A percentile compares a stretch with the other conserved stretches of the same genome.
Conservation (phyloP, 1,284 basidiomycete genomes). For the Macrocystidia cucumis region DNA sequence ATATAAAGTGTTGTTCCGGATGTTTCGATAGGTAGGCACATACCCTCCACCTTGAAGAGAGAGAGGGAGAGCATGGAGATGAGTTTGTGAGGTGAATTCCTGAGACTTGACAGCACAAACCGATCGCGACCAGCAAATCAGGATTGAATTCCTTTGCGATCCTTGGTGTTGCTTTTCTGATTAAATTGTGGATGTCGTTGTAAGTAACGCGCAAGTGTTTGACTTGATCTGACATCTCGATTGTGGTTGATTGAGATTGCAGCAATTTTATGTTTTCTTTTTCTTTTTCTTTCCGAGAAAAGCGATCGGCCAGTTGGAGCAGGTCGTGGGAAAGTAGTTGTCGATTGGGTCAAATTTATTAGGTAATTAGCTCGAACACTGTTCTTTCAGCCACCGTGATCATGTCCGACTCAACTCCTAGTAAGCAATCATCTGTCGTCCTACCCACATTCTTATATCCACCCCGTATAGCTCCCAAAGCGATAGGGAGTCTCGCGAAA, state of each 20-base stretch:
- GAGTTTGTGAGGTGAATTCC: conserved; percentile 3
- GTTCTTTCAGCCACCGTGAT: no score
- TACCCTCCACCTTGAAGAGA: conserved; percentile 63
- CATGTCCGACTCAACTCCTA: no score
- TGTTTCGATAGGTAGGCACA: conserved; percentile 23
- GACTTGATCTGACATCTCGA: conserved; percentile 38
- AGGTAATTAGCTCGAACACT: no score
- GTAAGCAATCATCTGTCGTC: no score
- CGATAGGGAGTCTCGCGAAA: conserved; percentile 67
- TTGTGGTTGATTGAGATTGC: no score
- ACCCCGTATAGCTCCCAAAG: conserved; percentile 36
- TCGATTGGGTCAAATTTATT: no score
- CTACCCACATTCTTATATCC: no score
- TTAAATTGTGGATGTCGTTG: conserved; percentile 81
- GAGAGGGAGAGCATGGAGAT: conserved; percentile 9
- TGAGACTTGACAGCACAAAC: conserved; percentile 33
- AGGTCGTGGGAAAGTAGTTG: no score
- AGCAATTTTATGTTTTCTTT: no score
- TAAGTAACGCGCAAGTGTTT: conserved; percentile 69
- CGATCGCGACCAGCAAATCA: conserved; percentile 76
- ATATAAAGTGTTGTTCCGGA: not conserved
- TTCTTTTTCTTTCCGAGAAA: no score
- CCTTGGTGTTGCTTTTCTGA: conserved; percentile 48
- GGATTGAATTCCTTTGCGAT: conserved; percentile 70
- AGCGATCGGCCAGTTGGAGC: no score